Base-by-base conservation (phyloP, 352 stramenopile genomes). In the Pythium sukuiense region DNA sequence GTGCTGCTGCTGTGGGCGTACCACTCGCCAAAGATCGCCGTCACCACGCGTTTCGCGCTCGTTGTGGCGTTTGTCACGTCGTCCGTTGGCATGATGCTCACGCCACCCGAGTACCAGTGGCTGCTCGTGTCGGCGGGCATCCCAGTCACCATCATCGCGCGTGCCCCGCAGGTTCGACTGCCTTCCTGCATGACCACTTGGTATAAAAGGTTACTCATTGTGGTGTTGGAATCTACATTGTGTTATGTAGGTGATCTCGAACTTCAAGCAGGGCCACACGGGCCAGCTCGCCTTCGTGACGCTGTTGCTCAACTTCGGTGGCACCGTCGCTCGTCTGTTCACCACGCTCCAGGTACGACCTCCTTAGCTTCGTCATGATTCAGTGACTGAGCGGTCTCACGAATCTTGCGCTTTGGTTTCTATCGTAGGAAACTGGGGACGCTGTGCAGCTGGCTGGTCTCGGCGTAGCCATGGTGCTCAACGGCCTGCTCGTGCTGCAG, bases 191-290 rank as follows among this genome's bases (percentile, higher is more conserved):
- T 24, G 20, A 24, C 20, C 20, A 24, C 20, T 24, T 24, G 20
- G 20, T 24, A 24, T 24, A 24, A 0, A 24, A 24, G 20, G 20
- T 24, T 24, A 24, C 20, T 24, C 20, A 24, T 24, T 24, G 20
- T 24, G 20, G 20, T 24, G 20, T 24, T 24, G 20, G 20, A 24
- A 24, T 24, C 20, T 29, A 6, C 2, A 41, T 39, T 18, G 3
- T 39, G 27, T 27, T 6, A 45, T 37, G 37, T 66, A 93, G 85
- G 87, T 95, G 48, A 53, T 92, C 37, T 87, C 87, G 29, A 96
- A 96, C 76, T 95, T 94, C 64, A 91, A 94, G 63, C 87, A 96
- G 63, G 85, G 86, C 12, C 88, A 96, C 73, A 96, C 88, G 43
- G 88, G 88, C n/a, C 88, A 96, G 66, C 75, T 96, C 32, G 88